These are phyloP conservation scores for Niebla homalea DNA, from an alignment of 495 filamentous ascomycete species.

Conservation along the genomic window DNA sequence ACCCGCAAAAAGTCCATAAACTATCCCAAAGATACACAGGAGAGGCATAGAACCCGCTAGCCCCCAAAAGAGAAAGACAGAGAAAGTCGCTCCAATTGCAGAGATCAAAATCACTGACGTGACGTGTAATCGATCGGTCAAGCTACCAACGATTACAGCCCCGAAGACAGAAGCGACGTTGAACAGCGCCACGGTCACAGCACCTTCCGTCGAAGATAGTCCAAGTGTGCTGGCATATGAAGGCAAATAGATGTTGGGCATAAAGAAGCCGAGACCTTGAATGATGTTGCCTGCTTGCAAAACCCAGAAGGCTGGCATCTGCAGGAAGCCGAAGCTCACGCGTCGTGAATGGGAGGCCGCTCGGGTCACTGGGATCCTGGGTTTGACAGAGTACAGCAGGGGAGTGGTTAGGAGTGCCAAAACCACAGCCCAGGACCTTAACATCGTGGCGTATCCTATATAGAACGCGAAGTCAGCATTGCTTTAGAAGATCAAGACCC, in stretches of 20 bases:
- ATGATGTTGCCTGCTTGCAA: conserved; percentile 44
- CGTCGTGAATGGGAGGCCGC: conserved; percentile 18
- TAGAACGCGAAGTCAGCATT: too few species aligned
- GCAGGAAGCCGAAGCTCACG: conserved; percentile 37
- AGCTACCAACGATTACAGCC: conserved; percentile 41
- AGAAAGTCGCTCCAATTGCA: conserved; percentile 41
- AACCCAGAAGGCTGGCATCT: conserved; percentile 36
- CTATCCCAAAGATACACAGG: conserved; percentile 50
- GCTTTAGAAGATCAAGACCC: too few species aligned
- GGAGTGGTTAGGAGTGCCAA: conserved; percentile 37
- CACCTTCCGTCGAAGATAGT: conserved; percentile 31
- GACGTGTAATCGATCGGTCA: conserved; percentile 48
- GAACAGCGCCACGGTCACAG: conserved; percentile 41
- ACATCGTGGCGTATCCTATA: conserved; percentile 32
- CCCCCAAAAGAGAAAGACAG: conserved; percentile 58
- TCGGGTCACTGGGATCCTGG: conserved; percentile 36
- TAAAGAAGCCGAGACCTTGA: conserved; percentile 53
- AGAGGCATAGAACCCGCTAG: conserved; percentile 37
- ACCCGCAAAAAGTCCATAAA: conserved; percentile 60
- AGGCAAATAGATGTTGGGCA: conserved; percentile 53
- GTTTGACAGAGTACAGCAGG: conserved; percentile 43
- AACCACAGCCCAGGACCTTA: conserved; percentile 38
- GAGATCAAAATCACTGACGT: conserved; percentile 46
- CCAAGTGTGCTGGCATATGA: conserved; percentile 39
- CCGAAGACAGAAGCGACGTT: conserved; percentile 46